These are phyloP conservation scores for Arctium lappa DNA, from an alignment of 129 eudicot species.

Conservation along the genomic window DNA sequence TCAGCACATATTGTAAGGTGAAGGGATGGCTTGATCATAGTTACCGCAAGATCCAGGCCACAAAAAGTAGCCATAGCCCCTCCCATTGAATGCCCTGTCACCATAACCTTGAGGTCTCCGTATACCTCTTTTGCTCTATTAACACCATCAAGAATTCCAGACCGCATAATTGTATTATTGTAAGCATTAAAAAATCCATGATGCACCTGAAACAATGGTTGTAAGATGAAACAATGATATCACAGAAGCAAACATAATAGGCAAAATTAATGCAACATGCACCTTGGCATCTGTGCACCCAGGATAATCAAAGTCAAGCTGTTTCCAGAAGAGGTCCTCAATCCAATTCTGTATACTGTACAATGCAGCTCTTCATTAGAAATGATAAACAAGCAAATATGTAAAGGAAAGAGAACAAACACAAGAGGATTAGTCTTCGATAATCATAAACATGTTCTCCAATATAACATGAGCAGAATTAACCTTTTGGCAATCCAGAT, in stretches of 20 bases:
- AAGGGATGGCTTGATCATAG: neutral
- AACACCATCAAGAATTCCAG: slow-evolving; percentile 68
- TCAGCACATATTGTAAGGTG: neutral
- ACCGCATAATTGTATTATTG: slow-evolving; percentile 77
- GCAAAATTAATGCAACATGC: neutral
- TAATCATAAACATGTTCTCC: neutral
- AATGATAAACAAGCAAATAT: neutral
- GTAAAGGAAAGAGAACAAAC: neutral
- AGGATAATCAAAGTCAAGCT: slow-evolving; percentile 86
- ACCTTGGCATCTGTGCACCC: slow-evolving; percentile 86
- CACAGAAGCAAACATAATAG: neutral
- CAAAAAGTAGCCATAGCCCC: slow-evolving; percentile 99
- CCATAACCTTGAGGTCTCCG: slow-evolving; percentile 68
- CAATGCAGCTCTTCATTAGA: neutral
- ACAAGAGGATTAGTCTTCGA: neutral
- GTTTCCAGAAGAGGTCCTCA: slow-evolving; percentile 96
- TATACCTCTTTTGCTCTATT: slow-evolving; percentile 49
- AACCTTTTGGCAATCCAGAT: no score
- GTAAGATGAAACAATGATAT: slow-evolving; percentile 3
- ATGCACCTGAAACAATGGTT: slow-evolving; percentile 62
- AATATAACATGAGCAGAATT: no score
- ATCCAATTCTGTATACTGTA: slow-evolving; percentile 90
- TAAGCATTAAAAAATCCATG: slow-evolving; percentile 97
- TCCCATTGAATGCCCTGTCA: slow-evolving; percentile 98
- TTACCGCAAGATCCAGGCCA: slow-evolving; percentile 83